phyloP scores from a whole-genome alignment of 2,329 filamentous ascomycete genomes.

The Microsporum audouinii region DNA sequence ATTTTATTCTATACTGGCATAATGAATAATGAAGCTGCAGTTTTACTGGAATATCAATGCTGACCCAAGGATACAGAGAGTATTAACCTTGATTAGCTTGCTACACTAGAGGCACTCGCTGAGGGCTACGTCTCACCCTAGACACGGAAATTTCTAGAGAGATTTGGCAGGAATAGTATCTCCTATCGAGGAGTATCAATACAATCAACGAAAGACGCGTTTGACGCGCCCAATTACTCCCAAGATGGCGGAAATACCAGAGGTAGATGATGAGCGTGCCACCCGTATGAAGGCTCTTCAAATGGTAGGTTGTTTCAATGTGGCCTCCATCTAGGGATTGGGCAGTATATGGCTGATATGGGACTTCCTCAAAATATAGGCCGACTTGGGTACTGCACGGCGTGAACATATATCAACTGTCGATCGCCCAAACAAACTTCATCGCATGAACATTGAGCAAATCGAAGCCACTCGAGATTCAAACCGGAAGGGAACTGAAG shows the following conservation, averaged over 20 bases:
- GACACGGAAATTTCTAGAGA: neutral
- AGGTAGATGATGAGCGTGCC: constrained; percentile 11
- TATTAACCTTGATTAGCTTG: neutral
- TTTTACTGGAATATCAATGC: neutral
- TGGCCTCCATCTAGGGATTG: neutral
- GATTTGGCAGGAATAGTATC: neutral
- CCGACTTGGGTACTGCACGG: constrained; percentile 28
- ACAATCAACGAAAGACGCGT: neutral
- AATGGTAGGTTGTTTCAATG: constrained; percentile 17
- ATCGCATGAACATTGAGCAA: constrained; percentile 14
- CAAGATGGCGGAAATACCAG: constrained; percentile 11
- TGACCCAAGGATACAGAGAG: neutral
- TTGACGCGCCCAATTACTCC: neutral
- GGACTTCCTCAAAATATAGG: constrained; percentile 16
- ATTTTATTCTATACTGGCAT: neutral
- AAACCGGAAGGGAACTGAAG: constrained; percentile 23
- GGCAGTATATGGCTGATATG: neutral
- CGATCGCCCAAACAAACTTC: constrained; percentile 16
- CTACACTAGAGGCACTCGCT: neutral
- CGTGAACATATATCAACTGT: constrained; percentile 28
- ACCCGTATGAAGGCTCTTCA: constrained; percentile 21
- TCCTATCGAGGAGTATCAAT: neutral
- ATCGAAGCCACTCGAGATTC: constrained; percentile 23
- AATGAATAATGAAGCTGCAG: neutral
- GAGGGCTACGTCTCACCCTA: neutral